Conservation (phyloP, 1,284 basidiomycete species). For the Psilocybe mexicana region DNA sequence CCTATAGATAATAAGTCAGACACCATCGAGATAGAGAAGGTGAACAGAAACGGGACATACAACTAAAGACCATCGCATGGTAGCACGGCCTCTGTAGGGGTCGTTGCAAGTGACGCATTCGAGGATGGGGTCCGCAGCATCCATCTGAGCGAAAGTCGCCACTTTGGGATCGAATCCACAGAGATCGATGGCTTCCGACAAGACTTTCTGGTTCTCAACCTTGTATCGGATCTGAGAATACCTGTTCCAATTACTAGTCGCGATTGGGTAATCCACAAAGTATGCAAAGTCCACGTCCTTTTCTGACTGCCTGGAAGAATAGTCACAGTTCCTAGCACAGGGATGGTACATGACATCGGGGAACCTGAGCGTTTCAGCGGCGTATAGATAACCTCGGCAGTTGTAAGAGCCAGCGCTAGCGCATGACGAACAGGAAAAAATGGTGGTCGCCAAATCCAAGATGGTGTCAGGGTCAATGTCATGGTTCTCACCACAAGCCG, state of each 20-base stretch:
- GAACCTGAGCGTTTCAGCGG: not conserved
- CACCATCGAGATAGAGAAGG: too few species aligned
- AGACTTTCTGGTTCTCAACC: not conserved
- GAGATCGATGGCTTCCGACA: not conserved
- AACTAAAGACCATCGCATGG: constrained; percentile 1
- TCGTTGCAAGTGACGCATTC: constrained; percentile 4
- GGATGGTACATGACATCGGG: not conserved
- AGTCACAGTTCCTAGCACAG: not conserved
- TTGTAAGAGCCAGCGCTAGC: not conserved
- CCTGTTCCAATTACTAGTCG: not conserved
- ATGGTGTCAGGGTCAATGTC: not conserved
- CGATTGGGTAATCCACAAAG: not conserved
- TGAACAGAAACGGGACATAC: not conserved
- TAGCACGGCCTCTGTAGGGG: not conserved
- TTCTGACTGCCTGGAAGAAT: not conserved
- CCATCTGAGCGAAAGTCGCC: not conserved
- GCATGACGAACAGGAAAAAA: not conserved
- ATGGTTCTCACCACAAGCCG: not conserved
- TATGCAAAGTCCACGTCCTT: not conserved
- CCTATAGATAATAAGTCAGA: too few species aligned
- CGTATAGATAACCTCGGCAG: not conserved
- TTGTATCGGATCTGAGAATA: not conserved
- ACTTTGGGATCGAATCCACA: constrained; percentile 3
- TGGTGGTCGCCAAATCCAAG: not conserved
- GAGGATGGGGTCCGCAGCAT: not conserved